Base-by-base conservation (phyloP, 2,329 filamentous ascomycete species). In the Samsoniella hepiali region DNA sequence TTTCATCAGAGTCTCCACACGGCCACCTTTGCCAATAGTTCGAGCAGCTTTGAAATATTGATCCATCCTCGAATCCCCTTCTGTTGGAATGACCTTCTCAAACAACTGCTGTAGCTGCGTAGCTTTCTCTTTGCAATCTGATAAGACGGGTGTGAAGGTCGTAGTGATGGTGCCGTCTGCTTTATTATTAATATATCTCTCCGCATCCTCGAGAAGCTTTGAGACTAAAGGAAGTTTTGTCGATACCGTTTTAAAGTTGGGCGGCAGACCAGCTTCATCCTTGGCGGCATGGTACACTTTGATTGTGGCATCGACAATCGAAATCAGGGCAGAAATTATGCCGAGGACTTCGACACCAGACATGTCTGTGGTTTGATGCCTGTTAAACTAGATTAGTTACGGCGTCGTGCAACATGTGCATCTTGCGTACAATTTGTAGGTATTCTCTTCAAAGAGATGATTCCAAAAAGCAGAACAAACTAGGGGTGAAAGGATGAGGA, bases 261-360 rank as follows among this genome's bases (percentile, higher is more conserved):
- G 54, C 6, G 70, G 71, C 13, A 71, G 68, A 42, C 70, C 70
- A 10, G 66, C 22, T 17, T 66, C 64, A 38, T 72, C 65, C 6
- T 62, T 45, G 32, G 64, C 65, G 22, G 71, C 67, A 13, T 68
- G 66, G 64, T 69, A 70, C 42, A 73, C 47, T 50, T 69, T 64
- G 53, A 71, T 66, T 2, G 68, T 65, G 11, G 62, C 67, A 40
- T 72, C 70, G 60, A 72, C 62, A 54, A 73, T 70, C 1, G 68
- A 27, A 55, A 73, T 71, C 31, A 72, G 68, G 13, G 68, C 68
- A 3, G 69, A 69, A 27, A 73, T 69, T 3, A 73, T 58, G 2
- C 69, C 68, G 8, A 73, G 27, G 9, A 72, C 65, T 34, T 67
- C 62, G n/a, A 56, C 63, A 13, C 66, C 62, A 45, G 66, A 67